Base-by-base conservation (phyloP, 768 basidiomycete species). In the Lactarius tabidus region DNA sequence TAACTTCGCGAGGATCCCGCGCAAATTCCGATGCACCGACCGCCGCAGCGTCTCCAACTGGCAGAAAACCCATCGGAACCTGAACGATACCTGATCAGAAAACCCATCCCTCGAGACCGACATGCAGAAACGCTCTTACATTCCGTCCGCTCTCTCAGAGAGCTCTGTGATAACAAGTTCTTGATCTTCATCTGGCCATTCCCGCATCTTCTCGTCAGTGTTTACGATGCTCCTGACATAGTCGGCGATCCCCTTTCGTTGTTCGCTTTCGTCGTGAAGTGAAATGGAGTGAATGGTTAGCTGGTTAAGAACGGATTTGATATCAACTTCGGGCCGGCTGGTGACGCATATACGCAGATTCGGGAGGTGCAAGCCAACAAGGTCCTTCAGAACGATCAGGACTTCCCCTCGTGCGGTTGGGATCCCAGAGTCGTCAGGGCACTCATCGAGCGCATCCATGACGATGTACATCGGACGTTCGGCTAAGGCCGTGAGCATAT, bases 51-150 rank as follows among this genome's bases (percentile, higher is more conserved):
- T 51, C 35, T 60, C 48, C 20, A 60, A n/a, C 23, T 60, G 59
- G n/a, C 48, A 60, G 9, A 20, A 33, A 18, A 51, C 45, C 43
- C 45, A 59, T 2, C 41, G 43, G 20, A 59, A 59, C 58, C 58
- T 59, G 29, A 6, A 10, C 2, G 6, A 59, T 29, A 26, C 39
- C 2, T n/a, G 1, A 35, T 59, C 7, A 45, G 33, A n/a, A 12
- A 20, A 20, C n/a, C 5, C 17, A 28, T 26, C n/a, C n/a, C 29
- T 31, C 23, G 28, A 59, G 18, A 51, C 51, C 17, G 51, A 29
- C 12, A 14, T 14, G 12, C 41, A 18, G 7, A 26, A 14, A 41
- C 26, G 5, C 23, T 39, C 58, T 33, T 31, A 59, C 58, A 59
- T 59, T 12, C 58, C 58, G 45, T 59, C 14, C 2, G 58, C 58